phyloP scores from a whole-genome alignment of 192 early-diverging fungal genomes.

The Podila epigama region DNA sequence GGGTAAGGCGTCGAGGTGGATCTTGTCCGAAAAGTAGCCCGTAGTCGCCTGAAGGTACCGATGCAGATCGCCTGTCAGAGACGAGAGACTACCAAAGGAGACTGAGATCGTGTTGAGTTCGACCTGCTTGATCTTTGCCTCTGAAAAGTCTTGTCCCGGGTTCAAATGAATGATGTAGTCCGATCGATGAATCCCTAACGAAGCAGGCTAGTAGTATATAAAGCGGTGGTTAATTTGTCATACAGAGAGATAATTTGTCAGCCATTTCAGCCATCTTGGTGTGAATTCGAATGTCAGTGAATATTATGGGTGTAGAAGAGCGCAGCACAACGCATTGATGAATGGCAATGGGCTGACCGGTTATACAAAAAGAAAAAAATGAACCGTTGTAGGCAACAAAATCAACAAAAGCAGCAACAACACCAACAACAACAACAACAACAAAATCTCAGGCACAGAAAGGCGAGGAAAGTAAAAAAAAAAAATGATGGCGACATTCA shows the following conservation, averaged over 20 bases:
- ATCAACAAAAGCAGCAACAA: too few species aligned
- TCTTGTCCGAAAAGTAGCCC: slow-evolving; percentile 49
- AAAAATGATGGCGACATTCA: neutral
- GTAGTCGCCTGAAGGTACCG: slow-evolving; percentile 57
- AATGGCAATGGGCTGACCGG: too few species aligned
- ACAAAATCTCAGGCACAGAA: neutral
- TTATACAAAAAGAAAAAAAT: neutral
- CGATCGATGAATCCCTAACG: slow-evolving; percentile 88
- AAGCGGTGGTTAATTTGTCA: neutral
- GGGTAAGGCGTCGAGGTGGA: slow-evolving; percentile 62
- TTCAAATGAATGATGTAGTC: slow-evolving; percentile 90
- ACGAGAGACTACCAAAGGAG: slow-evolving; percentile 87
- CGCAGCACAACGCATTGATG: neutral
- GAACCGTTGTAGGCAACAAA: neutral
- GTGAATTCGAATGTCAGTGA: too few species aligned
- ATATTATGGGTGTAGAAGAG: too few species aligned
- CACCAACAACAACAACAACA: too few species aligned
- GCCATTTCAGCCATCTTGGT: neutral
- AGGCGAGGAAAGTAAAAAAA: neutral
- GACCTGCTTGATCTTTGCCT: slow-evolving; percentile 85
- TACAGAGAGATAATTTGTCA: neutral
- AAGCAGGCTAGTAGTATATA: slow-evolving; percentile 54
- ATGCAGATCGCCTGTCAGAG: slow-evolving; percentile 79
- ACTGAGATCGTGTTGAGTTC: slow-evolving; percentile 97
- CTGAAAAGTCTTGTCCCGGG: slow-evolving; percentile 47